Base-by-base conservation (phyloP, 352 stramenopile species). In the Phytopythium montanum region DNA sequence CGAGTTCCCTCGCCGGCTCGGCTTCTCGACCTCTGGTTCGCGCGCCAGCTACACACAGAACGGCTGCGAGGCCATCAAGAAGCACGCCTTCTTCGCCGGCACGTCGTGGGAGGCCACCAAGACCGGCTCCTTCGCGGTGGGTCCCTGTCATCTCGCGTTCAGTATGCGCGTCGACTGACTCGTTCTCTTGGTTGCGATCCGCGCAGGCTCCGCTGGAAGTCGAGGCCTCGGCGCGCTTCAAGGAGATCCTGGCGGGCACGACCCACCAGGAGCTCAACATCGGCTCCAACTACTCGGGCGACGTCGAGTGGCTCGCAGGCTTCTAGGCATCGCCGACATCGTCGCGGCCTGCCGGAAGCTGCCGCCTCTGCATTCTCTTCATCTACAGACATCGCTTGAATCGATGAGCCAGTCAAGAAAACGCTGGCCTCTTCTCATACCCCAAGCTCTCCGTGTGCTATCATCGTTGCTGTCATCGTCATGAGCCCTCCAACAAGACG, bases 71-170 rank as follows among this genome's bases (percentile, higher is more conserved):
- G 70, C 69, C 26, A 91, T 94, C 34, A 90, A 92, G 61, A 85
- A 83, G 41, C 85, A 94, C 54, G 51, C 82, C 13, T 95, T 95
- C 57, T 95, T 95, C 54, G 75, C 85, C 61, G 83, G 83, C 39
- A 91, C 83, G 2, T 82, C 82, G 29, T 95, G 86, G 86, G 82
- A 92, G 52, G 79, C 83, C 16, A 92, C 83, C 3, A 92, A 92
- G 62, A 79, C 78, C 29, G 83, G 82, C 56, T 90, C 83, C 9
- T 91, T 94, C 58, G 79, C 77, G 65, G 85, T 94, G 73, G 29
- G 78, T 78, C 28, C 28, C 39, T 45, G 5, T 25, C 9, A 46
- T 9, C 19, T 23, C 12, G 39, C 5, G 39, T 23, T 50, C n/a
- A n/a, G n/a, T n/a, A n/a, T n/a, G n/a, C n/a, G 5, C 23, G 12